Conservation (phyloP, 441 rosid genomes). For the Geranium incanum region DNA sequence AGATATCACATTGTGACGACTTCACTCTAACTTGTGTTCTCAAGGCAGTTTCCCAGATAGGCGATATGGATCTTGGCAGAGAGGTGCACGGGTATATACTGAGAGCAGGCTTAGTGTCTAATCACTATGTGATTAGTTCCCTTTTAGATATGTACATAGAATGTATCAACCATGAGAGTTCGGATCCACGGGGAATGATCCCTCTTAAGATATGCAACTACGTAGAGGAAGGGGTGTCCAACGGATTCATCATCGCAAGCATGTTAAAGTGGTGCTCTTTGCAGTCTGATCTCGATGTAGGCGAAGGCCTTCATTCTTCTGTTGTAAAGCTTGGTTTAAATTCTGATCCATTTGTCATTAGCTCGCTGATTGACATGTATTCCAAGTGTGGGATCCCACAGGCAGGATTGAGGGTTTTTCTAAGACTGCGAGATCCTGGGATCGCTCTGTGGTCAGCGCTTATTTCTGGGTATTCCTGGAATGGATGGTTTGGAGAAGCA, state of each 20-base stretch:
- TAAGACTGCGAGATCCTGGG: conserved; percentile 16
- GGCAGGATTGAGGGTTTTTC: conserved; percentile 24
- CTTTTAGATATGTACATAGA: conserved; percentile 30
- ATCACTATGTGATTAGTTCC: conserved; percentile 22
- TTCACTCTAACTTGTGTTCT: conserved; percentile 27
- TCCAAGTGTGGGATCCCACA: conserved; percentile 25
- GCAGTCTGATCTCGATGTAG: conserved; percentile 20
- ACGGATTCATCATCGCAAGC: conserved; percentile 21
- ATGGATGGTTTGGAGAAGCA: conserved; percentile 23
- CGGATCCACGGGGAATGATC: conserved; percentile 12
- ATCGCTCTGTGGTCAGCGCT: conserved; percentile 25
- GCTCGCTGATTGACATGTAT: conserved; percentile 28
- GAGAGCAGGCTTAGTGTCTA: conserved; percentile 22
- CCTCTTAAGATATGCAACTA: conserved; percentile 21
- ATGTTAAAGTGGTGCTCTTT: conserved; percentile 32
- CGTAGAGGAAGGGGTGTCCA: conserved; percentile 18
- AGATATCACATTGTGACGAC: conserved; percentile 23
- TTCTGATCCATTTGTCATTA: conserved; percentile 23
- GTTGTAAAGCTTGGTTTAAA: conserved; percentile 20
- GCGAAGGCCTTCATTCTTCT: conserved; percentile 21
- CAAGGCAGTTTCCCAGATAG: conserved; percentile 24
- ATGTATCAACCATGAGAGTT: conserved; percentile 16
- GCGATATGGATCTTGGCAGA: conserved; percentile 22
- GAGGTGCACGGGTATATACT: conserved; percentile 25
- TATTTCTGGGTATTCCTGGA: conserved; percentile 24